phyloP scores from a whole-genome alignment of 2,329 filamentous ascomycete species.

The Zymoseptoria brevis region DNA sequence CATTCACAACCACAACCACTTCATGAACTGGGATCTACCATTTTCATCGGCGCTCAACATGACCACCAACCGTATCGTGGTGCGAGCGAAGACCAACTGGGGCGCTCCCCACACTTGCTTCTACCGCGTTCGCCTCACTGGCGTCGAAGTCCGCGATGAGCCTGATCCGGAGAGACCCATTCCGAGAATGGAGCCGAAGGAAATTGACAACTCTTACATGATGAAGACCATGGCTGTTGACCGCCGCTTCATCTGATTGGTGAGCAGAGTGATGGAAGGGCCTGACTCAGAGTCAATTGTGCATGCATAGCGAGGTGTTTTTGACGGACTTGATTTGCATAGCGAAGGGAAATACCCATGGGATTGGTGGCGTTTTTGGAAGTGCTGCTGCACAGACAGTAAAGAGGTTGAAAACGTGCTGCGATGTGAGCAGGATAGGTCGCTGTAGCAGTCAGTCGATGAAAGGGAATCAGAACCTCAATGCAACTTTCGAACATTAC shows the following conservation, averaged over 20 bases:
- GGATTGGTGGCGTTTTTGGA: neutral
- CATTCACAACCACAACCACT: constrained; percentile 33
- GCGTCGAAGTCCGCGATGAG: constrained; percentile 19
- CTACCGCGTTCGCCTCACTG: constrained; percentile 40
- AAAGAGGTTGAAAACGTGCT: neutral
- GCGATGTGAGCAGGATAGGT: neutral
- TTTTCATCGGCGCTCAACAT: constrained; percentile 19
- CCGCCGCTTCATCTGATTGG: neutral
- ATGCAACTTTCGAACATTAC: neutral
- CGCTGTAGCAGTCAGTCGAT: neutral
- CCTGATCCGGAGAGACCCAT: neutral
- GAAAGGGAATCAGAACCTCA: neutral
- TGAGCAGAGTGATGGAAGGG: neutral
- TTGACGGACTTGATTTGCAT: neutral
- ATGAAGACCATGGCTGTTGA: neutral
- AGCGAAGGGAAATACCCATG: neutral
- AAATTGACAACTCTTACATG: neutral
- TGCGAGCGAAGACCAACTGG: constrained; percentile 38
- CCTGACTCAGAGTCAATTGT: neutral
- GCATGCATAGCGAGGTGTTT: neutral
- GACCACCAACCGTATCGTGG: constrained; percentile 29
- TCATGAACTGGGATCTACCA: constrained; percentile 35
- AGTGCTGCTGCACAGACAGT: neutral
- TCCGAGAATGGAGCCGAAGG: neutral
- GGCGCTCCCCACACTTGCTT: constrained; percentile 38